Conservation (phyloP, 2,329 filamentous ascomycete genomes). For the Diaporthe australafricana region DNA sequence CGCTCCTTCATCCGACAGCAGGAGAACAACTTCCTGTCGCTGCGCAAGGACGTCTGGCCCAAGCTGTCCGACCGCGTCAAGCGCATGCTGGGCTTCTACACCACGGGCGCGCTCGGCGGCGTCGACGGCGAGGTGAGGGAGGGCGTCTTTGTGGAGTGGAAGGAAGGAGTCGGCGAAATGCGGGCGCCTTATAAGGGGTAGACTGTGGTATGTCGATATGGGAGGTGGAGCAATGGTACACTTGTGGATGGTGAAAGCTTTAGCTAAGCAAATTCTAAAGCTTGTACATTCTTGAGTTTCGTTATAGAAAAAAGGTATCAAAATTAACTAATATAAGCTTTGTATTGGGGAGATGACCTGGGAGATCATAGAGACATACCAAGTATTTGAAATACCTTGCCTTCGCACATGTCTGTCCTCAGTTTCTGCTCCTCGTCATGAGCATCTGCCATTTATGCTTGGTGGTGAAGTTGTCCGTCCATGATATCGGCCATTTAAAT, state of each 20-base stretch:
- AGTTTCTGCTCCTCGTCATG: too few species aligned
- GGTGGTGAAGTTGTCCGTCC: too few species aligned
- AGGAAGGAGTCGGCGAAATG: constrained; percentile 37
- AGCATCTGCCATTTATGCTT: too few species aligned
- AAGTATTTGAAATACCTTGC: too few species aligned
- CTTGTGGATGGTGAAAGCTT: neutral
- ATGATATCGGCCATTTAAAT: too few species aligned
- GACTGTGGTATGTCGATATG: neutral
- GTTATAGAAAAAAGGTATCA: too few species aligned
- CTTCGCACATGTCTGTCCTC: too few species aligned
- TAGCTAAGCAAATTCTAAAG: too few species aligned
- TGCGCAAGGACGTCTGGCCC: constrained; percentile 44
- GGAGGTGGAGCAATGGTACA: neutral
- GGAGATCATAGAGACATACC: too few species aligned
- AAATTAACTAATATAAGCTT: too few species aligned
- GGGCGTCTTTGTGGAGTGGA: constrained; percentile 39
- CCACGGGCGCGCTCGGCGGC: constrained; percentile 42
- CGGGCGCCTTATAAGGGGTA: constrained; percentile 16
- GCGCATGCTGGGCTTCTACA: constrained; percentile 41
- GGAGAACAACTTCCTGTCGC: constrained; percentile 46
- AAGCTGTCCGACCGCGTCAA: constrained; percentile 43
- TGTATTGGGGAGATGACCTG: too few species aligned
- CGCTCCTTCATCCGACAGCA: constrained; percentile 46
- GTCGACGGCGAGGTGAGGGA: constrained; percentile 41
- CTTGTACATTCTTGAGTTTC: too few species aligned